These are phyloP conservation scores for Aspergillus pseudoterreus DNA, from an alignment of 2,329 filamentous ascomycete genomes.

Conservation along the genomic window DNA sequence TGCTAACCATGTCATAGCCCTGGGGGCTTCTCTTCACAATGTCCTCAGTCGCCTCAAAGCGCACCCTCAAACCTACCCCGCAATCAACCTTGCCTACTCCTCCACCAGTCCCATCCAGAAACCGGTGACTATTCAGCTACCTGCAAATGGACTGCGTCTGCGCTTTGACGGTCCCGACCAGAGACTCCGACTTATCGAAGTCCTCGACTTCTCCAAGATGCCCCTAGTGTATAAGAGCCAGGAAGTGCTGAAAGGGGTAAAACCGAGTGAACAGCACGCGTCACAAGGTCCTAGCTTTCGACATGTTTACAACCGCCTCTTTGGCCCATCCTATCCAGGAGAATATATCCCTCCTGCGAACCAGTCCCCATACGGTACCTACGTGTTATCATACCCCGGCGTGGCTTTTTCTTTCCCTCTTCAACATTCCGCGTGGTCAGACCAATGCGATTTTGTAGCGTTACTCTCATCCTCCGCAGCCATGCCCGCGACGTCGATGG, in stretches of 20 bases:
- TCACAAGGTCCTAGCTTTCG: slow-evolving; percentile 69
- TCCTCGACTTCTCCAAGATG: slow-evolving; percentile 83
- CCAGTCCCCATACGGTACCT: slow-evolving; percentile 63
- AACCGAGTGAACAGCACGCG: slow-evolving; percentile 28
- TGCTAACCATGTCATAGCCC: slow-evolving; percentile 52
- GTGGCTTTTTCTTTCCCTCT: slow-evolving; percentile 90
- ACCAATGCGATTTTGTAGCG: slow-evolving; percentile 74
- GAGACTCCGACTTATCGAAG: slow-evolving; percentile 82
- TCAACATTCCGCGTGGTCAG: slow-evolving; percentile 68
- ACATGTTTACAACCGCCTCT: slow-evolving; percentile 87
- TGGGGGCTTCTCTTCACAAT: slow-evolving; percentile 89
- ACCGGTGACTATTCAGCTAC: slow-evolving; percentile 71
- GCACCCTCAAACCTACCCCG: slow-evolving; percentile 76
- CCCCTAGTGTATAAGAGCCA: slow-evolving; percentile 77
- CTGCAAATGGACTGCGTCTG: slow-evolving; percentile 80
- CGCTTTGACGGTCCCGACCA: slow-evolving; percentile 94
- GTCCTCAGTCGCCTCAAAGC: slow-evolving; percentile 83
- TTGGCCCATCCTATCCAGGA: slow-evolving; percentile 89
- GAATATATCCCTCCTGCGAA: slow-evolving; percentile 72
- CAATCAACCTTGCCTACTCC: slow-evolving; percentile 79
- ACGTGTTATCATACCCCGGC: slow-evolving; percentile 90
- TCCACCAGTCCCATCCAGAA: slow-evolving; percentile 68
- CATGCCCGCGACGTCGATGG: slow-evolving; percentile 77
- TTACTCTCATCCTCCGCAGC: slow-evolving; percentile 75
- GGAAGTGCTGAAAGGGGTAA: slow-evolving; percentile 64